phyloP scores from a whole-genome alignment of 306 rosid species.

The Gillenia trifoliata region DNA sequence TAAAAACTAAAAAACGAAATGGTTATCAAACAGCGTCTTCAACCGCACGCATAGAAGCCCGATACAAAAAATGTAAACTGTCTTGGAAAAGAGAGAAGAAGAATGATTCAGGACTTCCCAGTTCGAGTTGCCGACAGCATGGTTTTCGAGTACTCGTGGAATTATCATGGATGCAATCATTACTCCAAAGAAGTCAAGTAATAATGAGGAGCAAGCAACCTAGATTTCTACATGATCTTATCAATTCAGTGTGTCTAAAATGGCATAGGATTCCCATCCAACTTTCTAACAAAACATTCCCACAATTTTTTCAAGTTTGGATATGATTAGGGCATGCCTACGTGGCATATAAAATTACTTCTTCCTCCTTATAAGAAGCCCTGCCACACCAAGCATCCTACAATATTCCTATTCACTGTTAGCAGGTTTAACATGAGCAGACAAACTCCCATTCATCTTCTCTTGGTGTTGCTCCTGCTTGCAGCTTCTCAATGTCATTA shows the following conservation, averaged over 20 bases:
- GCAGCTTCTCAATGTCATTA: slow-evolving; percentile 41
- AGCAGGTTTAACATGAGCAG: slow-evolving; percentile 45
- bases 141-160: slow-evolving; percentile 30
- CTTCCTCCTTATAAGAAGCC: slow-evolving; percentile 21
- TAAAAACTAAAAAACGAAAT: too few relatives aligned
- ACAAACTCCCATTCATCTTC: slow-evolving; percentile 35
- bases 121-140: slow-evolving; percentile 37
- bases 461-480: slow-evolving; percentile 50
- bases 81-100: too few relatives aligned
- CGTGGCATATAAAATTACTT: slow-evolving; percentile 20
- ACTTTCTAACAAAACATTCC: slow-evolving; percentile 37
- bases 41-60: too few relatives aligned
- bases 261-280: slow-evolving; percentile 65
- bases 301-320: slow-evolving; percentile 28
- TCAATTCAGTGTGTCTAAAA: slow-evolving; percentile 1
- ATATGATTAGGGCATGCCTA: slow-evolving; percentile 41
- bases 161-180: slow-evolving; percentile 59
- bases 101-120: slow-evolving; percentile 1
- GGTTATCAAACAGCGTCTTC: background rate
- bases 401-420: slow-evolving; percentile 17
- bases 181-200: slow-evolving; percentile 52
- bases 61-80: too few relatives aligned
- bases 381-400: slow-evolving; percentile 17
- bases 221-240: slow-evolving; percentile 41
- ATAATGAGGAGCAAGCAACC: slow-evolving; percentile 36